Base-by-base conservation (phyloP, 1,139 yeast species). In the Taphrina deformans region DNA sequence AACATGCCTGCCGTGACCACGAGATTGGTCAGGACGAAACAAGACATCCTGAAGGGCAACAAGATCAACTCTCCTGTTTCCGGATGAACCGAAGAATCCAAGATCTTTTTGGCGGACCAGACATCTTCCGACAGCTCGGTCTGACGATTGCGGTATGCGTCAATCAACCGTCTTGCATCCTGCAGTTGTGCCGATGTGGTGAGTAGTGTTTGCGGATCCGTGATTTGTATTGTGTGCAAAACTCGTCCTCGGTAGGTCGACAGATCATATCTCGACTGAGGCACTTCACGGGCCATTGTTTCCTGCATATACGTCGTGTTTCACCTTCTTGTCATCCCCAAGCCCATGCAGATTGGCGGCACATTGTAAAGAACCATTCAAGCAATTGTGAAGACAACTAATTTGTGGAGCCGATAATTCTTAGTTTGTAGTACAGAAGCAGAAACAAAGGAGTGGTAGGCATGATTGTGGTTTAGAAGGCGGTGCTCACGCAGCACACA, bases 1-100 rank as follows among this genome's bases (percentile, higher is more conserved):
- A 93, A 82, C 99, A 93, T 93, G 71, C 99, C 99, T 2, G 89
- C 92, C 12, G 99, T 93, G 60, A 93, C 98, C 27, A 93, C 93
- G 76, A 93, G 79, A 76, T 93, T 93, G 14, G 97, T 89, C 67
- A 93, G 80, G 23, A 93, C 99, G 78, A 95, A 90, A 40, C 95
- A 87, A 21, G 97, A 91, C 99, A 93, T 93, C 76, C 99, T 84
- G 78, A 93, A 93, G 2, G 99, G 99, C 66, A 93, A 80, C 46
- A 89, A 74, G 9, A 93, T 97, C 2, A 96, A 88, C 72, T 89
- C 93, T 0, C 98, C 97, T 1, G 96, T 93, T 74, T 93, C 71
- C 12, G 72, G 72, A 51, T 70, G 72, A 26, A 70, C 62, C 2
- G 72, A 67, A 23, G 72, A 69, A 63, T 70, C 72, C 14, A 70